These are phyloP conservation scores for Boletus calvinii DNA, from an alignment of 1,284 basidiomycete species.

Conservation along the genomic window DNA sequence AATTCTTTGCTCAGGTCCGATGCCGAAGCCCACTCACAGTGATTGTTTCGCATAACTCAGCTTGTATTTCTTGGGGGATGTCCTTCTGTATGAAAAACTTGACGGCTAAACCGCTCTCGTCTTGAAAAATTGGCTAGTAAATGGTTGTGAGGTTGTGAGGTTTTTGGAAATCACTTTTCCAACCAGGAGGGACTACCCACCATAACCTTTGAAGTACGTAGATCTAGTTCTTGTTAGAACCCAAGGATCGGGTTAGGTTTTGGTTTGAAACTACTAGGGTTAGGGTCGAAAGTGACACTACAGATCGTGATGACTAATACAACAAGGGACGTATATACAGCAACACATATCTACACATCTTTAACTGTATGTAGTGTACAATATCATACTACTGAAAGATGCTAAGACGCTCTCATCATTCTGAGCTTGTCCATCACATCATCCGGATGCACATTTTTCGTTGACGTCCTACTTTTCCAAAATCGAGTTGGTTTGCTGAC, in stretches of 20 bases:
- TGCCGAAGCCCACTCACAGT: constrained; percentile 41
- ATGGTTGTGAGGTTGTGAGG: constrained; percentile 8
- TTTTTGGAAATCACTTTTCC: neutral
- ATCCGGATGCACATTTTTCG: constrained; percentile 35
- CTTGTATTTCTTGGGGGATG: constrained; percentile 63
- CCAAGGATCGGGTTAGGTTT: constrained; percentile 37
- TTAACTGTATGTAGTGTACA: too few species aligned
- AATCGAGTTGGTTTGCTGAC: constrained; percentile 38
- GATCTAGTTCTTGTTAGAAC: constrained; percentile 20
- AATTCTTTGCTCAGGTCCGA: constrained; percentile 3
- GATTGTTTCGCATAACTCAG: constrained; percentile 65
- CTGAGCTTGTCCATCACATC: constrained; percentile 53
- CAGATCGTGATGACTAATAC: constrained; percentile 13
- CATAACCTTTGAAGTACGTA: constrained; percentile 18
- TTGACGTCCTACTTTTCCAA: constrained; percentile 35
- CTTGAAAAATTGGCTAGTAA: constrained; percentile 64
- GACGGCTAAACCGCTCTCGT: constrained; percentile 57
- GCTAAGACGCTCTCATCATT: constrained; percentile 41
- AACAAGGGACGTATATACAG: too few species aligned
- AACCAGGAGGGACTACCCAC: constrained; percentile 19
- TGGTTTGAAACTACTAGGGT: constrained; percentile 20
- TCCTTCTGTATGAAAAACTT: constrained; percentile 83
- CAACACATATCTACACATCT: too few species aligned
- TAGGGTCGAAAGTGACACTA: constrained; percentile 19
- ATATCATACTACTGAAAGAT: neutral